phyloP scores from a whole-genome alignment of 202 grass and related monocot species.

The Setaria italica region DNA sequence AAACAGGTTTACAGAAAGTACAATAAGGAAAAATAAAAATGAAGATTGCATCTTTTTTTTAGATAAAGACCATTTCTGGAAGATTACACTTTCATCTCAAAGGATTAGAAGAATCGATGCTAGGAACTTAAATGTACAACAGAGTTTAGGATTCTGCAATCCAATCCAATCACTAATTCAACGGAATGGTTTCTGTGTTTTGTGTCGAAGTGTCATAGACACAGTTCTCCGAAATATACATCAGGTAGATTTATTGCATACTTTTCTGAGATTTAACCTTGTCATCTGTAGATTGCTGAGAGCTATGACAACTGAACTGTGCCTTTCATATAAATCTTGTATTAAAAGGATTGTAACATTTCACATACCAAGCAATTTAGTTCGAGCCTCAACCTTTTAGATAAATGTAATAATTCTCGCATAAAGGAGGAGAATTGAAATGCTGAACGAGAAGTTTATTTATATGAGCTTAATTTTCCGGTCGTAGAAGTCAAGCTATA shows the following conservation, averaged over 20 bases:
- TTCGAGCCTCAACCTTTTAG: not conserved
- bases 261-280: not conserved
- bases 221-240: not conserved
- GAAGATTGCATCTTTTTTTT: not conserved
- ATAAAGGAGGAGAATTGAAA: not conserved
- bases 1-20: not conserved
- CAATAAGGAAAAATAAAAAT: not conserved
- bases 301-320: not conserved
- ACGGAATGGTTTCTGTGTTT: not conserved
- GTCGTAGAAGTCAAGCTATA: not conserved
- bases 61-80: not conserved
- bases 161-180: not conserved
- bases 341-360: not conserved
- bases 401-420: not conserved
- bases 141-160: not conserved
- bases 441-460: not conserved
- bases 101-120: not conserved
- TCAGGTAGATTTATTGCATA: not conserved
- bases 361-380: not conserved
- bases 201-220: not conserved
- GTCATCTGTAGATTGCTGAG: not conserved
- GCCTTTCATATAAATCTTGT: not conserved
- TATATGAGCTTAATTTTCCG: not conserved
- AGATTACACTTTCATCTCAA: constrained; percentile 3
- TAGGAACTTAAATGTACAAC: not conserved